A percentile compares a stretch with the other conserved stretches of the same genome.
Evolutionary conservation across 176 grass and related monocot genomes (phyloP).

Genomic region (Tillandsia leiboldiana): DNA sequence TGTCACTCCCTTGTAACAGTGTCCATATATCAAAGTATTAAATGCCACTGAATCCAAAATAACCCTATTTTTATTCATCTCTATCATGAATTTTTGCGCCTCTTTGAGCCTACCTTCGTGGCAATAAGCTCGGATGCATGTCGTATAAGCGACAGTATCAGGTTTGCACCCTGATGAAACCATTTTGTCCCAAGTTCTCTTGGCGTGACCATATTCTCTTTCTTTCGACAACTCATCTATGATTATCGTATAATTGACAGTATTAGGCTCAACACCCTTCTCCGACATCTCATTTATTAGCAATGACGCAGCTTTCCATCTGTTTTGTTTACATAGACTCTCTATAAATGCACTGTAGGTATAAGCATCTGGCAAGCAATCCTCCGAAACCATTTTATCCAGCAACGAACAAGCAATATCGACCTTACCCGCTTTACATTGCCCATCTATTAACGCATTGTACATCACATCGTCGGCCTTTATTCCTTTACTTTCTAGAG

Average conservation of each 20-base stretch:
- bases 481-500: constrained; percentile 26
- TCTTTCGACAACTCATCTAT: constrained; percentile 50
- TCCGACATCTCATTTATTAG: constrained; percentile 47
- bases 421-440: constrained; percentile 42
- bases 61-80: constrained; percentile 35
- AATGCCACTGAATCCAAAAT: constrained; percentile 34
- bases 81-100: constrained; percentile 31
- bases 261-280: constrained; percentile 36
- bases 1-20: constrained; percentile 30
- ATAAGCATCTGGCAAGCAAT: constrained; percentile 38
- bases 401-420: constrained; percentile 34
- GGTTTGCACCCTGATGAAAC: constrained; percentile 38
- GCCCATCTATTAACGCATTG: constrained; percentile 40
- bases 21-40: constrained; percentile 48
- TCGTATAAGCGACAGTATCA: constrained; percentile 45
- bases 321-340: constrained; percentile 34
- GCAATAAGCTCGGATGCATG: constrained; percentile 42
- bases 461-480: constrained; percentile 44
- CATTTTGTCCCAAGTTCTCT: constrained; percentile 40
- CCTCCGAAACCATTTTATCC: constrained; percentile 41
- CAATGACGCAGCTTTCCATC: constrained; percentile 28
- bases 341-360: constrained; percentile 55
- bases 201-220: constrained; percentile 32
- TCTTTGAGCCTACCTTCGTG: constrained; percentile 36
- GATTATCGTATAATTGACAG: constrained; percentile 42